Conservation (phyloP, 2,329 filamentous ascomycete species). For the Escovopsis sp. region DNA sequence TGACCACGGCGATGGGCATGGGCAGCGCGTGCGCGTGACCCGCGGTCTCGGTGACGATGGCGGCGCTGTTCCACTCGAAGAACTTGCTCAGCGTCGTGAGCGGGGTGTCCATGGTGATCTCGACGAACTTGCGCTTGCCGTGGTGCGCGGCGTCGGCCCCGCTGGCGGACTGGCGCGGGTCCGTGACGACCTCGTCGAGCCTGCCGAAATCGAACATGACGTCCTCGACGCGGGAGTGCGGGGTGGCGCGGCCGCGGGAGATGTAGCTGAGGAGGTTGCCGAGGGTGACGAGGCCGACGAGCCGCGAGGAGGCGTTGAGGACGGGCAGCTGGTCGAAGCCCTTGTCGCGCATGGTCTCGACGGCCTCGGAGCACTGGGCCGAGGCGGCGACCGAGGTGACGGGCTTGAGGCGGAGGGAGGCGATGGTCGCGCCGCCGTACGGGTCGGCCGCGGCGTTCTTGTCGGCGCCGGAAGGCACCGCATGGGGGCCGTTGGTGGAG, state of each 20-base stretch:
- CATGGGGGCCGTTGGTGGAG: constrained; percentile 22
- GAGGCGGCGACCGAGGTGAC: constrained; percentile 67
- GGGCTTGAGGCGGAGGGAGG: constrained; percentile 75
- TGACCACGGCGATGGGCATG: constrained; percentile 80
- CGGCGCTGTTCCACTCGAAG: constrained; percentile 96
- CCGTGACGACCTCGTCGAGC: constrained; percentile 80
- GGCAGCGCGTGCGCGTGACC: constrained; percentile 38
- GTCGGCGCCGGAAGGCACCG: constrained; percentile 22
- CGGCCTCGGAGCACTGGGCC: constrained; percentile 66
- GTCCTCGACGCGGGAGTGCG: constrained; percentile 58
- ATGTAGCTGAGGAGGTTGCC: constrained; percentile 90
- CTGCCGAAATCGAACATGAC: constrained; percentile 96
- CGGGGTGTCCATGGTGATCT: constrained; percentile 85
- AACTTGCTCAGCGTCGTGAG: constrained; percentile 75
- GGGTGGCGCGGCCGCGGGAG: constrained; percentile 63
- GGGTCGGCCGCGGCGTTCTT: constrained; percentile 40
- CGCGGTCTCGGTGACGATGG: constrained; percentile 72
- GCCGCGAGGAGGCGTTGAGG: constrained; percentile 50
- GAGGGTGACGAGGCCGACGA: constrained; percentile 86
- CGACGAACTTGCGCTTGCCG: constrained; percentile 59
- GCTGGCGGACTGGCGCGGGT: constrained; percentile 50
- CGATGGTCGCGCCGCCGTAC: constrained; percentile 65
- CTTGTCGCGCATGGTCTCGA: constrained; percentile 97
- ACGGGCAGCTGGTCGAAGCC: constrained; percentile 96
- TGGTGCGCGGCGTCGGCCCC: constrained; percentile 19